Conservation (phyloP, 805 yeast species). For the Candida quercuum region DNA sequence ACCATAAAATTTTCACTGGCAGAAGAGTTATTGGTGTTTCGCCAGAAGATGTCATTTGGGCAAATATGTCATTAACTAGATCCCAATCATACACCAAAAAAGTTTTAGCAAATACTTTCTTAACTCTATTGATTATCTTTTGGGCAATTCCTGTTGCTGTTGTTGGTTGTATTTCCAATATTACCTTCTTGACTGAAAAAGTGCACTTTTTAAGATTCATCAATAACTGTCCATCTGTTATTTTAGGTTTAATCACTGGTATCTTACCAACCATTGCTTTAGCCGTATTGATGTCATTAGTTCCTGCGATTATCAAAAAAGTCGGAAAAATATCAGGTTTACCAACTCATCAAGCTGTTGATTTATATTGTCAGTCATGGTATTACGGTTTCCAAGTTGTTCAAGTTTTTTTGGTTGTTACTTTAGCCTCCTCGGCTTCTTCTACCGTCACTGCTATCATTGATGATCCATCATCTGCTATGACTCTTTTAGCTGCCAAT, state of each 20-base stretch:
- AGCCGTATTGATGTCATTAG: constrained; percentile 76
- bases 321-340: constrained; percentile 74
- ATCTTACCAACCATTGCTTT: constrained; percentile 78
- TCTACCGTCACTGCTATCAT: constrained; percentile 71
- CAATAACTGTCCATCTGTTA: constrained; percentile 58
- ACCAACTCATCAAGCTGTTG: constrained; percentile 66
- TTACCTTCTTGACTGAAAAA: constrained; percentile 63
- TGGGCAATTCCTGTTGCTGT: constrained; percentile 99
- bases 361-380: constrained; percentile 81
- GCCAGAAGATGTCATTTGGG: constrained; percentile 87
- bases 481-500: constrained; percentile 66
- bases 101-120: constrained; percentile 53
- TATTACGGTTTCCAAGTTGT: constrained; percentile 87
- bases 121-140: constrained; percentile 68
- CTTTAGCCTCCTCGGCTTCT: constrained; percentile 76
- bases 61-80: constrained; percentile 56
- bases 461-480: constrained; percentile 60
- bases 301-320: constrained; percentile 77
- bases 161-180: constrained; percentile 89
- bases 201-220: constrained; percentile 75
- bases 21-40: constrained; percentile 51
- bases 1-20: constrained; percentile 33
- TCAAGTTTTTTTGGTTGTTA: constrained; percentile 80
- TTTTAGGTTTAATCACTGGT: constrained; percentile 85
- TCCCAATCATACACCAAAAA: constrained; percentile 52